Evolutionary conservation across 805 yeast genomes (phyloP), one percentile per base, ranked within the genome.

Genomic region (Myxozyma lipomycoides): DNA sequence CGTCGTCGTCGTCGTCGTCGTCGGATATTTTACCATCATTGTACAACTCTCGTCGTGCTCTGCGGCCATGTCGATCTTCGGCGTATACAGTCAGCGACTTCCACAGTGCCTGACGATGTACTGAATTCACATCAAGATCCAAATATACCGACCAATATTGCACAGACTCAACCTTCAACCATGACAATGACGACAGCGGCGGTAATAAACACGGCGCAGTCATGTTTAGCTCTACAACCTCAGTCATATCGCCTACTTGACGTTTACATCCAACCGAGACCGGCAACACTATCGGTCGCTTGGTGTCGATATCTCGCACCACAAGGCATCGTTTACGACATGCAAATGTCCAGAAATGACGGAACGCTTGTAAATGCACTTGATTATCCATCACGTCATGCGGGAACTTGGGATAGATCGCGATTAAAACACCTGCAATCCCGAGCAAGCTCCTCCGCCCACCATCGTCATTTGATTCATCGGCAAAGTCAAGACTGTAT

Each of bases 301-400:
- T 77, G 0, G 83, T 76, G 19, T 76, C 78, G 6, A 84, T 81
- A 63, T 89, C 88, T 49, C 93, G 74, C 1, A 84, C 75, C 3
- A 86, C 77, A n/a, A 93, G 69, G 64, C 96, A 88, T 51, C 96
- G 71, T 2, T 84, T 84, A 58, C 83, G 89, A 3, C 84, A 83
- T 0, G 95, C 78, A 53, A 93, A 68, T 0, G 89, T 84, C 97
- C 98, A 93, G 57, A 93, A 83, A 65, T 89, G 95, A 38, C 95
- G 74, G 34, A 89, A 69, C 1, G 95, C 96, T 65, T 88, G 95
- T 46, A 91, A 65, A 63, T 86, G 88, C 19, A 84, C 79, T 45
- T 78, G 80, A 40, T 73, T 71, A n/a, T 69, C 71, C 15, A 64
- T 64, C 25, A 59, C 56, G 9, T 54, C 53, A 7, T 58, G 47